Base-by-base conservation (phyloP, 768 basidiomycete genomes). In the Rubroboletus pulcherrimus region DNA sequence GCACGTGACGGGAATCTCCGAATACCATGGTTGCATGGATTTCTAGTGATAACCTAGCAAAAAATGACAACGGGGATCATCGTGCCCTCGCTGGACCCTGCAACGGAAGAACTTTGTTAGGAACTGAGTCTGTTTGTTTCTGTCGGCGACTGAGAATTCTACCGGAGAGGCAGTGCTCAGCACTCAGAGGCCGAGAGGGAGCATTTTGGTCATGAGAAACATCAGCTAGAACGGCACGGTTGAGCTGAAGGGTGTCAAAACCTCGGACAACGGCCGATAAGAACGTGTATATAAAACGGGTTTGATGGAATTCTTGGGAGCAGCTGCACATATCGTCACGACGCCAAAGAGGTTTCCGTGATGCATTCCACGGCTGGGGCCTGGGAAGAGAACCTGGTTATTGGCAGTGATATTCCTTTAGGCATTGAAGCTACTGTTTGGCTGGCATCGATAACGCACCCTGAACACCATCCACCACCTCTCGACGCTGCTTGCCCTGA, bases 111-210 rank as follows among this genome's bases (percentile, higher is more conserved):
- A 26, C 21, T 26, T 40, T 7, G 29, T 26, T 3, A 21, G 35
- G 30, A 26, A 39, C n/a, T n/a, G 24, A n/a, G 39, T 45, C 30
- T 7, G 19, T 21, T 51, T 34, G 50, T 60, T 49, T 51, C 55
- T 55, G 38, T 8, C 56, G 62, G 59, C 7, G 39, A 60, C 41
- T 54, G 52, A 44, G 42, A 26, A 50, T 44, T 43, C 43, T 29
- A 40, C 56, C 55, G 53, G 31, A 33, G 34, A 45, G 33, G 50
- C 42, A 14, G 53, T 51, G 54, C 45, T 24, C 42, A 14, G 53
- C 48, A 51, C 49, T 24, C 17, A 29, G 26, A 26, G 26, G 26
- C 26, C 26, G 26, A 26, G 26, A 26, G 26, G 26, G 26, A 26
- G 17, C 33, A 44, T n/a, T 52, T 26, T 15, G 31, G 40, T 58